A percentile compares a stretch with the other conserved stretches of the same genome.
These are phyloP conservation scores for Metarhizium anisopliae DNA, from an alignment of 2,329 filamentous ascomycete genomes.

Conservation along the genomic window DNA sequence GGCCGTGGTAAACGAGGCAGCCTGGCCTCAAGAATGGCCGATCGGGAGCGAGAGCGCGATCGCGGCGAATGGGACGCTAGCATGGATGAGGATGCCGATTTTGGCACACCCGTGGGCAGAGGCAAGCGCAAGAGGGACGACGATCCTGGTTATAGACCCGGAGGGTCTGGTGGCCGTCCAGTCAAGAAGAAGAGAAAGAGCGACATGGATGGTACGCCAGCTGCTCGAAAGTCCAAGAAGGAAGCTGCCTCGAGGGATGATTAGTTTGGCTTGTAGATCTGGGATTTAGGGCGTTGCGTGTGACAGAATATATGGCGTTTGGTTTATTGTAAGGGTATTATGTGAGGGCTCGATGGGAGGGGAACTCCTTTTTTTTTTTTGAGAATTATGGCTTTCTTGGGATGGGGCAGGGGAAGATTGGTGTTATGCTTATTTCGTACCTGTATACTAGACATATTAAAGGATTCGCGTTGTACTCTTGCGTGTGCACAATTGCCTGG, in stretches of 20 bases:
- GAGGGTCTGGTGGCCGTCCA: slow-evolving; percentile 43
- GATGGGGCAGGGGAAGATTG: background rate
- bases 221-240: slow-evolving; percentile 27
- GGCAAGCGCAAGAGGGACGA: slow-evolving; percentile 49
- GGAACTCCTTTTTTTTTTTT: too few relatives aligned
- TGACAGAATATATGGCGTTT: background rate
- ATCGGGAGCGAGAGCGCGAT: slow-evolving; percentile 3
- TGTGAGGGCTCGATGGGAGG: background rate
- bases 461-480: background rate
- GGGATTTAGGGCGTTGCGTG: background rate
- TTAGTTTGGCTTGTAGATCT: background rate
- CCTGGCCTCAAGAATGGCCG: slow-evolving; percentile 13
- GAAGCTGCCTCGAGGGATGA: slow-evolving; percentile 14
- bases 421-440: background rate
- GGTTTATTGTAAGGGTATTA: background rate
- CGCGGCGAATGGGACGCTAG: slow-evolving; percentile 23
- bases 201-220: slow-evolving; percentile 30
- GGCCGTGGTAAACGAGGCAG: slow-evolving; percentile 26
- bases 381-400: background rate
- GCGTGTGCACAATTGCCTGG: too few relatives aligned
- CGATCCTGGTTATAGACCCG: slow-evolving; percentile 50
- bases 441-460: background rate
- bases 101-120: slow-evolving; percentile 22
- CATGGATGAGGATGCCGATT: slow-evolving; percentile 31
- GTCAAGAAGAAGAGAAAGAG: slow-evolving; percentile 53